Evolutionary conservation across 306 rosid genomes (phyloP).

Genomic region (Gillenia trifoliata): DNA sequence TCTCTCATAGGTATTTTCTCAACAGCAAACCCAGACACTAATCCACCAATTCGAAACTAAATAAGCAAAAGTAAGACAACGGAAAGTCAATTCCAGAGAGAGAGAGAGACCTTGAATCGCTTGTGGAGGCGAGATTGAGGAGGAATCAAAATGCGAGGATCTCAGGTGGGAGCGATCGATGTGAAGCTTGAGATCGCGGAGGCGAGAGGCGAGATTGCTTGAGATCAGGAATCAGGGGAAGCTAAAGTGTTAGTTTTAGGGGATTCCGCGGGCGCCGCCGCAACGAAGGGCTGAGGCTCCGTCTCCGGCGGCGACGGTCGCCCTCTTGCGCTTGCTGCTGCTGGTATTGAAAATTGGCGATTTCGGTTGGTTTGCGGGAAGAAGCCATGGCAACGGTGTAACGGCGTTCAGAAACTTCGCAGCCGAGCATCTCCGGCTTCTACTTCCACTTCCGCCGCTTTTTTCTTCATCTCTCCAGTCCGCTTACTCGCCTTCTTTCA

Average conservation of each 20-base stretch:
- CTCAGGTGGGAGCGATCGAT: conserved; percentile 79
- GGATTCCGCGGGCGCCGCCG: conserved; percentile 23
- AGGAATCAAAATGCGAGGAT: conserved; percentile 69
- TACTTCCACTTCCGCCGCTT: conserved; percentile 31
- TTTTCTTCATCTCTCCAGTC: conserved; percentile 40
- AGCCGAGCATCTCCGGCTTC: conserved; percentile 34
- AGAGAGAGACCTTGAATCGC: conserved; percentile 63
- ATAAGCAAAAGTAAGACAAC: background rate
- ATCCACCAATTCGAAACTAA: background rate
- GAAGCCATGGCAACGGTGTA: conserved; percentile 40
- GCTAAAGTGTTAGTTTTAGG: conserved; percentile 27
- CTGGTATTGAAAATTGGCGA: conserved; percentile 43
- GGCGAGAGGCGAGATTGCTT: conserved; percentile 57
- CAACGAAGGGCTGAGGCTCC: conserved; percentile 1
- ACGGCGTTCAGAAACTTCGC: conserved; percentile 59
- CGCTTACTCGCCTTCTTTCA: background rate
- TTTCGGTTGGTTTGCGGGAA: conserved; percentile 37
- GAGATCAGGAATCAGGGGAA: conserved; percentile 67
- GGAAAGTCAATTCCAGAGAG: background rate
- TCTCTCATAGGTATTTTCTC: background rate
- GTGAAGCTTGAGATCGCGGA: conserved; percentile 65
- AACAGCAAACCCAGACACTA: conserved; percentile 5
- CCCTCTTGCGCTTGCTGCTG: conserved; percentile 30
- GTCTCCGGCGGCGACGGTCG: conserved; percentile 11
- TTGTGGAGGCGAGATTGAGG: conserved; percentile 65